Conservation (phyloP, 371 early-diverging fungal genomes). For the Mucor saturninus region DNA sequence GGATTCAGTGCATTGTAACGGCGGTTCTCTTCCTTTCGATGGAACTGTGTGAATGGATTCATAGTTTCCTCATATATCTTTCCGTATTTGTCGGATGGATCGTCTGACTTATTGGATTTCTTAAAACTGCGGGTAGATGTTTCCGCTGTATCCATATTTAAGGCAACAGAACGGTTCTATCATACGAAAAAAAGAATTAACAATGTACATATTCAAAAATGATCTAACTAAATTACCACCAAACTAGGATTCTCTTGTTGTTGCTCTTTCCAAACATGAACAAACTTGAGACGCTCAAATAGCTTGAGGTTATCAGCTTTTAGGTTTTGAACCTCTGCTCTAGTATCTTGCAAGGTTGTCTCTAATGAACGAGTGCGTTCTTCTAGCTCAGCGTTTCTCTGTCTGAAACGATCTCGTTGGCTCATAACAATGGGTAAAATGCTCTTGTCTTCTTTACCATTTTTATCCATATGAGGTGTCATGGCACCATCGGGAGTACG, state of each 20-base stretch:
- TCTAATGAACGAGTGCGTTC: constrained; percentile 67
- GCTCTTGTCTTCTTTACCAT: constrained; percentile 49
- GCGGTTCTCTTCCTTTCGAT: constrained; percentile 74
- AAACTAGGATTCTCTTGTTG: constrained; percentile 24
- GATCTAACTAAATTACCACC: constrained; percentile 13
- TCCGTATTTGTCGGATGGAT: constrained; percentile 73
- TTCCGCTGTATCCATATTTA: constrained; percentile 22
- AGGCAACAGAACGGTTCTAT: constrained; percentile 28
- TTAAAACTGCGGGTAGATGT: constrained; percentile 19
- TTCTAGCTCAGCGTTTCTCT: constrained; percentile 83
- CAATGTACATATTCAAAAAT: neutral
- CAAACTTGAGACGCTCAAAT: constrained; percentile 83
- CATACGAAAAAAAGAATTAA: neutral
- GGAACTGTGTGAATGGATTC: constrained; percentile 90
- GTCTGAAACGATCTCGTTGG: constrained; percentile 90
- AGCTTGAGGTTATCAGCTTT: constrained; percentile 85
- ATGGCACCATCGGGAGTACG: constrained; percentile 27
- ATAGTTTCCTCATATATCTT: constrained; percentile 83
- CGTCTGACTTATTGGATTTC: constrained; percentile 30
- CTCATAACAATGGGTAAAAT: constrained; percentile 86
- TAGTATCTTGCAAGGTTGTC: constrained; percentile 68
- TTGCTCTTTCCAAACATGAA: constrained; percentile 59
- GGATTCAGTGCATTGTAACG: constrained; percentile 77
- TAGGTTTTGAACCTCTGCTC: constrained; percentile 65
- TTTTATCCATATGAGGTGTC: constrained; percentile 20